These are phyloP conservation scores for Austropuccinia psidii DNA, from an alignment of 1,284 basidiomycete species.

Conservation along the genomic window DNA sequence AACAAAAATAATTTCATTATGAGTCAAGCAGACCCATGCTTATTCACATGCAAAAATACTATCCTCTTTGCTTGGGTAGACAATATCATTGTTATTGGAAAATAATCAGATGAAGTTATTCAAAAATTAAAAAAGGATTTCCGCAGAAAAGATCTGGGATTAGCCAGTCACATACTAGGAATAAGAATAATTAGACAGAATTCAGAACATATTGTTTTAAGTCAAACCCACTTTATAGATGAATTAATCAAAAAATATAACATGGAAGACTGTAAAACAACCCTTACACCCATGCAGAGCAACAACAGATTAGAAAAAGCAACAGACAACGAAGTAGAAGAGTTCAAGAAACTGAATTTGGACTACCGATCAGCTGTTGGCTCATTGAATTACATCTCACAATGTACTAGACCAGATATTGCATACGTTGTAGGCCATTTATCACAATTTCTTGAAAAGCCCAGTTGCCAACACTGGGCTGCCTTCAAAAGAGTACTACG, in stretches of 20 bases:
- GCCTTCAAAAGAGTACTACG: slow-evolving; percentile 22
- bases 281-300: slow-evolving; percentile 21
- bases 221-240: too few relatives aligned
- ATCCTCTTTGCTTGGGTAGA: slow-evolving; percentile 26
- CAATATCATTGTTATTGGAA: slow-evolving; percentile 19
- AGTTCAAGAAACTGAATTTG: not conserved
- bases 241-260: slow-evolving; percentile 4
- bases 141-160: slow-evolving; percentile 26
- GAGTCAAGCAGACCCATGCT: not conserved
- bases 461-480: not conserved
- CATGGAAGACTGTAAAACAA: slow-evolving; percentile 15
- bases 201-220: slow-evolving; percentile 8
- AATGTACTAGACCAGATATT: slow-evolving; percentile 34
- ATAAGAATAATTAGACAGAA: slow-evolving; percentile 18
- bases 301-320: slow-evolving; percentile 20
- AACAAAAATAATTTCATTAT: not conserved
- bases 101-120: not conserved
- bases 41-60: not conserved
- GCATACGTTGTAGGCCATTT: slow-evolving; percentile 17
- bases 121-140: slow-evolving; percentile 8
- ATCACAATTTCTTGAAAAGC: slow-evolving; percentile 30
- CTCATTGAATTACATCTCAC: slow-evolving; percentile 15
- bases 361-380: slow-evolving; percentile 24
- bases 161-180: slow-evolving; percentile 15
- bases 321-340: slow-evolving; percentile 8